A percentile compares a stretch with the other conserved stretches of the same genome.
These are phyloP conservation scores for Daldinia eschscholtzii DNA, from an alignment of 2,329 filamentous ascomycete species.

Conservation along the genomic window DNA sequence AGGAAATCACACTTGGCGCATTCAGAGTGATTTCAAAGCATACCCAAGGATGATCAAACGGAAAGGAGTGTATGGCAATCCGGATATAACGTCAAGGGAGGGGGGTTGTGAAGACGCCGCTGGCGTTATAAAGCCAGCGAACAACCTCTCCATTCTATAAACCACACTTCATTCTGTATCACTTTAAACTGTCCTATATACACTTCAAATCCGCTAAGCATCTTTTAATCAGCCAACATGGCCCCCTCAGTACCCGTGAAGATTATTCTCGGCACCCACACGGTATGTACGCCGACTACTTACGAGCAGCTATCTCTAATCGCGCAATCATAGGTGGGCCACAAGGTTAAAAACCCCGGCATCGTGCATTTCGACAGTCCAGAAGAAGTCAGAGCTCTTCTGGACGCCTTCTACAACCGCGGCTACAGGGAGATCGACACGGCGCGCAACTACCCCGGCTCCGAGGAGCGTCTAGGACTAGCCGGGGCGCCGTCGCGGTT, in stretches of 20 bases:
- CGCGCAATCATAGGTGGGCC: neutral
- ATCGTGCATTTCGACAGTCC: neutral
- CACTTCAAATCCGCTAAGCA: neutral
- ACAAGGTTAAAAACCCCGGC: neutral
- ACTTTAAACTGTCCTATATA: neutral
- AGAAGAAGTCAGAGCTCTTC: conserved; percentile 1
- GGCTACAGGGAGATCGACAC: conserved; percentile 5
- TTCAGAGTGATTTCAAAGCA: conserved; percentile 4
- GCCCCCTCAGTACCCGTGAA: conserved; percentile 4
- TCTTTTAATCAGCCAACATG: neutral
- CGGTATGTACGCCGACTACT: neutral
- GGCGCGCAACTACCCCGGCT: neutral
- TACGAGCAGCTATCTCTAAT: neutral
- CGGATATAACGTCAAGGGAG: neutral
- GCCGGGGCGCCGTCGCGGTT: conserved; percentile 3
- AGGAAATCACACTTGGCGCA: neutral
- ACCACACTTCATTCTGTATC: neutral
- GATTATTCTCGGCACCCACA: conserved; percentile 3
- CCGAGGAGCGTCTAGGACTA: neutral
- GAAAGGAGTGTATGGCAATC: neutral
- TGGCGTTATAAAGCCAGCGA: neutral
- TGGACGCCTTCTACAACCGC: conserved; percentile 8
- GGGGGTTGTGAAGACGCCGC: neutral
- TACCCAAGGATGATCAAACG: neutral
- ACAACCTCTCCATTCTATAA: neutral